Evolutionary conservation across 257 asterid genomes (phyloP).

Genomic region (Solanum bukasovii): DNA sequence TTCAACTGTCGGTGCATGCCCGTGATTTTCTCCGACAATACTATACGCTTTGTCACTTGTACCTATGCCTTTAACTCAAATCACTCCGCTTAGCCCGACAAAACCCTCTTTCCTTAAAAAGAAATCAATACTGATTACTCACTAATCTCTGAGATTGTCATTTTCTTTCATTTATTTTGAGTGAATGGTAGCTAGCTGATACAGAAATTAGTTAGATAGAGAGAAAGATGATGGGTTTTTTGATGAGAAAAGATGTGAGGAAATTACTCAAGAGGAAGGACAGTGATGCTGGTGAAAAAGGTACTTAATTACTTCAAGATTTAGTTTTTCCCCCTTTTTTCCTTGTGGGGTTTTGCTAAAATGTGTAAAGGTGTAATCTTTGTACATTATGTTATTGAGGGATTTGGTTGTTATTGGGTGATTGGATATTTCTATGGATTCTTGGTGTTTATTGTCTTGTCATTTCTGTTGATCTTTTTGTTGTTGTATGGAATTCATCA

Average conservation of each 20-base stretch:
- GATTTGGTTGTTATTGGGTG: neutral
- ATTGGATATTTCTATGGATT: neutral
- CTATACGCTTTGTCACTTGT: neutral
- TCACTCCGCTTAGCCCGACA: neutral
- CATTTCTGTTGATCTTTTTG: neutral
- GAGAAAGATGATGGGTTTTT: constrained; percentile 46
- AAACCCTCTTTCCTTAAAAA: neutral
- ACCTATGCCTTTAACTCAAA: neutral
- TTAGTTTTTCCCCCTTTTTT: neutral
- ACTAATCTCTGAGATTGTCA: neutral
- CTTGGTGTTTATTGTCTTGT: neutral
- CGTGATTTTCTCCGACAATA: neutral
- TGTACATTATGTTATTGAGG: neutral
- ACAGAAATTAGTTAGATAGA: neutral
- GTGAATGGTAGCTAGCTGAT: neutral
- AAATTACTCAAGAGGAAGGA: constrained; percentile 92
- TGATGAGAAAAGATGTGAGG: constrained; percentile 61
- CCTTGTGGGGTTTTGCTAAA: neutral
- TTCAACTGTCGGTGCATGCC: neutral
- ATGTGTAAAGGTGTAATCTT: neutral
- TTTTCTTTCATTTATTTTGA: neutral
- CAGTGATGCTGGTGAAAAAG: constrained; percentile 93
- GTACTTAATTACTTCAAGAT: constrained; percentile 2
- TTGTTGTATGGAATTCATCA: neutral
- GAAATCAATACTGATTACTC: neutral